These are phyloP conservation scores for Cladosporium sp. DNA, from an alignment of 2,329 filamentous ascomycete genomes.

Conservation along the genomic window DNA sequence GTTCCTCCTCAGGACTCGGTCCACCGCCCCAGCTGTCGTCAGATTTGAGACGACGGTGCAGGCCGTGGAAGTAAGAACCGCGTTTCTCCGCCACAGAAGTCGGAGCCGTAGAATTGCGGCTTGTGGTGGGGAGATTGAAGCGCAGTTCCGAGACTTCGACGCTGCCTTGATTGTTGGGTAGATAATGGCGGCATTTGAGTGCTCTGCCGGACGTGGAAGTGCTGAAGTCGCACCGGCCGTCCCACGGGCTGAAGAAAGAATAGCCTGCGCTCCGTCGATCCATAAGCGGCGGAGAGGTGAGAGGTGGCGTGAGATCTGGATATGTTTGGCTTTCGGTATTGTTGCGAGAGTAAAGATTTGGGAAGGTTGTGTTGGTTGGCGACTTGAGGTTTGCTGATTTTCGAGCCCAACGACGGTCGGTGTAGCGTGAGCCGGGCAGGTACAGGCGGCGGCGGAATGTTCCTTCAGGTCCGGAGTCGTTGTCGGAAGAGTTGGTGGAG, in stretches of 20 bases:
- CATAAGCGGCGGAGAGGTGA: conserved; percentile 10
- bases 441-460: conserved; percentile 44
- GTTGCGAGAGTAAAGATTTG: conserved; percentile 14
- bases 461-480: conserved; percentile 27
- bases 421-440: conserved; percentile 42
- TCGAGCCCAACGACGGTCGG: conserved; percentile 15
- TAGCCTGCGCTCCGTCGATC: conserved; percentile 59
- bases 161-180: conserved; percentile 28
- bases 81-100: conserved; percentile 27
- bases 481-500: conserved; percentile 20
- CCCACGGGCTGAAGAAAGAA: conserved; percentile 80
- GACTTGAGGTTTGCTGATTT: not conserved
- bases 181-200: conserved; percentile 29
- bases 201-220: conserved; percentile 68
- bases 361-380: not conserved
- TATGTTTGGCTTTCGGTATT: conserved; percentile 14
- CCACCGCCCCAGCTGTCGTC: conserved; percentile 11
- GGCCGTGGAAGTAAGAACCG: conserved; percentile 10
- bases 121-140: conserved; percentile 72
- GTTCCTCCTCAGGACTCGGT: conserved; percentile 7
- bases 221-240: conserved; percentile 77
- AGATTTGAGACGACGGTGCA: conserved; percentile 9
- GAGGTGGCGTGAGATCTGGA: conserved; percentile 26
- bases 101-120: conserved; percentile 22
- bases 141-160: conserved; percentile 73